phyloP scores from a whole-genome alignment of 305 asterid species.

The Petunia hybrid region DNA sequence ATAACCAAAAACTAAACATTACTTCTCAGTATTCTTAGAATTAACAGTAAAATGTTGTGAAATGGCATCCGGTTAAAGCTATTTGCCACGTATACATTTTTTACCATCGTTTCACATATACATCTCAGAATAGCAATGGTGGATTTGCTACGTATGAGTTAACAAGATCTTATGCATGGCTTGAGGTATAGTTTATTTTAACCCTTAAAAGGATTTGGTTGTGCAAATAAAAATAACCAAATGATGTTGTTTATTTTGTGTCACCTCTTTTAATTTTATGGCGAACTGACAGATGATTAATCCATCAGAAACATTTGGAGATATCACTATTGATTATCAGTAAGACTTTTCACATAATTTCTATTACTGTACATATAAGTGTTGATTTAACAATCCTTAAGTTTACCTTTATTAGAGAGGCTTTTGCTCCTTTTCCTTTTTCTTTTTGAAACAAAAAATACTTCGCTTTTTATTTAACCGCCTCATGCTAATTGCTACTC shows the following conservation, averaged over 20 bases:
- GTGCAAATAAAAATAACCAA: background rate
- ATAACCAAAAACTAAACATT: background rate
- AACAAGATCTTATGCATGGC: constrained; percentile 63
- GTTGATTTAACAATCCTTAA: background rate
- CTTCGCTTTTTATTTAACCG: too few relatives aligned
- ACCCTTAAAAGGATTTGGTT: too few relatives aligned
- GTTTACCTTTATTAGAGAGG: background rate
- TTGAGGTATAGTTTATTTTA: constrained; percentile 51
- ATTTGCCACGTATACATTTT: too few relatives aligned
- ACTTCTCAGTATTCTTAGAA: background rate
- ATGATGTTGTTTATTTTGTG: background rate
- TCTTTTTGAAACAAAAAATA: background rate
- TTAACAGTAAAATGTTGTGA: background rate
- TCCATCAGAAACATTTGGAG: constrained; percentile 63
- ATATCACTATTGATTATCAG: constrained; percentile 66
- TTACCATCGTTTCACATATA: background rate
- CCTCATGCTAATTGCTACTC: too few relatives aligned
- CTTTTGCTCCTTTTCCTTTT: too few relatives aligned
- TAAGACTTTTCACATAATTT: constrained; percentile 42
- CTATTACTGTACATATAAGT: background rate
- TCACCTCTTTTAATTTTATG: background rate
- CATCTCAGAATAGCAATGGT: constrained; percentile 56
- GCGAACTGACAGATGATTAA: constrained; percentile 52
- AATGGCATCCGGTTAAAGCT: too few relatives aligned
- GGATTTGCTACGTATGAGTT: constrained; percentile 70